phyloP scores from a whole-genome alignment of 2,329 filamentous ascomycete genomes.

The Cercospora zeina region DNA sequence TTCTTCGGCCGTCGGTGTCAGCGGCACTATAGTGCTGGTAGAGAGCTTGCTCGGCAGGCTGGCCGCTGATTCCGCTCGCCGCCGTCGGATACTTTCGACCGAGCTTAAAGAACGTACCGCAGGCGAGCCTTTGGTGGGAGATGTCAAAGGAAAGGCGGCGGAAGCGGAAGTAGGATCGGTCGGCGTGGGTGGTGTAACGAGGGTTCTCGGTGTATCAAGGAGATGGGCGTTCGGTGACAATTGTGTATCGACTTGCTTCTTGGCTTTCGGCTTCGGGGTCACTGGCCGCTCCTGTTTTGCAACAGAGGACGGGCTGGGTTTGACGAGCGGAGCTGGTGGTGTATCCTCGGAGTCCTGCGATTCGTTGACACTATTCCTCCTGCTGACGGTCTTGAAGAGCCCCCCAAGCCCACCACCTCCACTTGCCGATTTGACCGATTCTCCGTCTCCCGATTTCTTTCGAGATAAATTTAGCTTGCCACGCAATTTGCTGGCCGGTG shows the following conservation, averaged over 20 bases:
- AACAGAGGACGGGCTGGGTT: slow-evolving; percentile 1
- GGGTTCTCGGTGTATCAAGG: slow-evolving; percentile 54
- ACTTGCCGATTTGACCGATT: slow-evolving; percentile 47
- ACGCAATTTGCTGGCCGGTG: slow-evolving; percentile 69
- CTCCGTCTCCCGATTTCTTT: slow-evolving; percentile 49
- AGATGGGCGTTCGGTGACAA: slow-evolving; percentile 44
- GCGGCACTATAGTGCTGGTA: slow-evolving; percentile 67
- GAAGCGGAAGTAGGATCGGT: slow-evolving; percentile 44
- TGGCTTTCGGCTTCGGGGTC: slow-evolving; percentile 29
- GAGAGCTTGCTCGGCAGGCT: slow-evolving; percentile 79
- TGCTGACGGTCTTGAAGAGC: slow-evolving; percentile 46
- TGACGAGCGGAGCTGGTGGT: slow-evolving; percentile 1
- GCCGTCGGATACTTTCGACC: slow-evolving; percentile 38
- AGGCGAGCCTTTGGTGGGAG: slow-evolving; percentile 50
- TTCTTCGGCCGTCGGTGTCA: slow-evolving; percentile 76
- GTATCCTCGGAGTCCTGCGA: slow-evolving; percentile 34
- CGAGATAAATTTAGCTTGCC: slow-evolving; percentile 63
- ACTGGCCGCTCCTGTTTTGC: slow-evolving; percentile 27
- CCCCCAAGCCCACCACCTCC: slow-evolving; percentile 48
- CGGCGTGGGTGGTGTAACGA: slow-evolving; percentile 65
- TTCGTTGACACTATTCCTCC: slow-evolving; percentile 37
- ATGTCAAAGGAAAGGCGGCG: slow-evolving; percentile 28
- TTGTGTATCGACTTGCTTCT: slow-evolving; percentile 41
- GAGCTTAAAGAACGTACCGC: slow-evolving; percentile 30
- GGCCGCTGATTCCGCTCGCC: slow-evolving; percentile 36